Conservation (phyloP, 176 grass and related monocot genomes). For the Oryza glaberrima region DNA sequence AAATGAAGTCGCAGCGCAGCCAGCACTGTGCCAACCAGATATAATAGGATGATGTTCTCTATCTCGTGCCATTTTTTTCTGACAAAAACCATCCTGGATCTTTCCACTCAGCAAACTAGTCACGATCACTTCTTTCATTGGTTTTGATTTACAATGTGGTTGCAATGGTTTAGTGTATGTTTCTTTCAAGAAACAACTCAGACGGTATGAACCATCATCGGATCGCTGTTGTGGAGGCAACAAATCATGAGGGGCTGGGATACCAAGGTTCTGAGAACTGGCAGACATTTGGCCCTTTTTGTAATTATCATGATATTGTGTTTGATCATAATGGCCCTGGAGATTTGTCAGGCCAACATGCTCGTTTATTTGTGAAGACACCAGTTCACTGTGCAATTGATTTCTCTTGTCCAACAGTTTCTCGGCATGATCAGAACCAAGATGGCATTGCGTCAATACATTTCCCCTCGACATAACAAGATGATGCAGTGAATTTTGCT, state of each 20-base stretch:
- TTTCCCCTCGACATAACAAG: neutral
- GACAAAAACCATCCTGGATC: constrained; percentile 40
- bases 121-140: constrained; percentile 31
- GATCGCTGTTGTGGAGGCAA: constrained; percentile 29
- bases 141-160: constrained; percentile 37
- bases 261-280: constrained; percentile 35
- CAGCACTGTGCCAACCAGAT: neutral
- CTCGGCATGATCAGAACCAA: too few species aligned
- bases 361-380: constrained; percentile 41
- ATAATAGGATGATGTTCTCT: too few species aligned
- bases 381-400: constrained; percentile 38
- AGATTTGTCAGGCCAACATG: neutral
- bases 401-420: constrained; percentile 33
- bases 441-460: too few species aligned
- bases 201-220: constrained; percentile 26
- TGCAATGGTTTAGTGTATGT: constrained; percentile 28
- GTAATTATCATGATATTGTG: constrained; percentile 10
- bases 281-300: constrained; percentile 27
- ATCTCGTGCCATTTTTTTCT: constrained; percentile 45
- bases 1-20: constrained; percentile 32
- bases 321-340: neutral
- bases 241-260: constrained; percentile 21
- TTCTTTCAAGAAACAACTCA: constrained; percentile 8
- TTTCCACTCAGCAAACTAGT: constrained; percentile 40
- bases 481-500: neutral